Evolutionary conservation across 371 early-diverging fungal species (phyloP).

Genomic region (Rhizopus arrhizus): DNA sequence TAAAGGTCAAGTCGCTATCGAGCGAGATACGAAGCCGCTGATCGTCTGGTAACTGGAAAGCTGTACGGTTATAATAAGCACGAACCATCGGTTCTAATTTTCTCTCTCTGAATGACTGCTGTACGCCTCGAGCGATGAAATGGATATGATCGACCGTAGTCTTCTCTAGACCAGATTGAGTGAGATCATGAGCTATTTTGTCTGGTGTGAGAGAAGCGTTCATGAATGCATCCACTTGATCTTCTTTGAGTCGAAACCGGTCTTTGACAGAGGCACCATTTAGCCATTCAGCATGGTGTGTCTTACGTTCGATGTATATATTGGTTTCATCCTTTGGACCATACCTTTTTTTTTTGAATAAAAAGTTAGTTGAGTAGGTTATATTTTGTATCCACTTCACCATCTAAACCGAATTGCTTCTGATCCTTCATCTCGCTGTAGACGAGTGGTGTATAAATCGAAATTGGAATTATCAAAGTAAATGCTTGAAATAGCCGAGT

Average conservation of each 20-base stretch:
- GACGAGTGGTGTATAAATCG: slow-evolving; percentile 88
- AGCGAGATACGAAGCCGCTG: slow-evolving; percentile 95
- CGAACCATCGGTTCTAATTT: slow-evolving; percentile 85
- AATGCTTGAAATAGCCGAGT: slow-evolving; percentile 77
- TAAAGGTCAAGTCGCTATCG: slow-evolving; percentile 96
- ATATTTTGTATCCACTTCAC: slow-evolving; percentile 60
- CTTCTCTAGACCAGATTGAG: slow-evolving; percentile 42
- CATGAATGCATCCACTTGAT: slow-evolving; percentile 82
- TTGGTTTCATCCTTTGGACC: slow-evolving; percentile 35
- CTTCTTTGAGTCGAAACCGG: slow-evolving; percentile 92
- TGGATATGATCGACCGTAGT: slow-evolving; percentile 69
- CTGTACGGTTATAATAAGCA: slow-evolving; percentile 98
- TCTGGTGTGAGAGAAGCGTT: slow-evolving; percentile 81
- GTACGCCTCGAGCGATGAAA: slow-evolving; percentile 82
- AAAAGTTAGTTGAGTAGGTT: slow-evolving; percentile 4
- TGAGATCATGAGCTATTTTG: slow-evolving; percentile 60
- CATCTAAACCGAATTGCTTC: slow-evolving; percentile 92
- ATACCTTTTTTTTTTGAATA: slow-evolving; percentile 7
- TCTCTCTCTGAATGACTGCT: slow-evolving; percentile 70
- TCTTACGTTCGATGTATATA: slow-evolving; percentile 97
- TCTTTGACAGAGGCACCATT: slow-evolving; percentile 91
- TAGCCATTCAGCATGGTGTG: slow-evolving; percentile 96
- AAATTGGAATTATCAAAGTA: slow-evolving; percentile 95
- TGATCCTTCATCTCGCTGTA: slow-evolving; percentile 91
- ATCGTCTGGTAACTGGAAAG: slow-evolving; percentile 99